Base-by-base conservation (phyloP, 225 moss, liverwort and hornwort genomes). In the Pseudisothecium myosuroides region DNA sequence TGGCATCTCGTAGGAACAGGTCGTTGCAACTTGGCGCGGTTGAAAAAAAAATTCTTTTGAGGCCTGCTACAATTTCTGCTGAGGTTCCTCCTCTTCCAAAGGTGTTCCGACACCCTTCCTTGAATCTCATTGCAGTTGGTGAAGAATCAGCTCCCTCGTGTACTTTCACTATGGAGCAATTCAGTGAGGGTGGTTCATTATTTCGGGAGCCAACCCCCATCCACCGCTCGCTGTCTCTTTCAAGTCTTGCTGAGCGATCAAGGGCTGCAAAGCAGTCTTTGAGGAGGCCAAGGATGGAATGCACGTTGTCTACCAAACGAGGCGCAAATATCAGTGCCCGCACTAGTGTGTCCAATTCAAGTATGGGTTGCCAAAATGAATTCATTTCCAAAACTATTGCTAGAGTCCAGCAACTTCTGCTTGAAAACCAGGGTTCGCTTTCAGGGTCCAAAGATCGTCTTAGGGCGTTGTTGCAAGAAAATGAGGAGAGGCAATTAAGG, bases 191-290 rank as follows among this genome's bases (percentile, higher is more conserved):
- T 20, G 22, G 10, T 27, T 45, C 6, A 18, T 6, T 74, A 2
- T 74, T 29, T 1, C 1, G 5, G 0, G 45, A 47, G 29, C 47
- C 74, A 47, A 6, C 47, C 11, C 10, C 29, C 11, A 18, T 74
- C 17, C 16, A 29, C 0, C 2, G 6, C 1, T 73, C 5, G 3
- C 5, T 29, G 9, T 45, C 28, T 14, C 28, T 10, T 9, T 17
- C 5, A 7, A 0, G 39, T 23, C 13, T 7, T 0, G 39, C 39
- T 0, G 69, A 71, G 24, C 0, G 7, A 0, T 2, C 2, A 39
- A 3, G 12, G n/a, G 6, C 14, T 1, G 2, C 64, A 8, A 64
- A 64, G 4, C 12, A 34, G 0, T 2, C 17, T 65, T 4, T 5
- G 2, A 2, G 15, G 10, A 36, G 10, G 65, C 16, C 36, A 1